A percentile compares a stretch with the other conserved stretches of the same genome.
phyloP scores from a whole-genome alignment of 139 green algal species.

The Coccomyxa sp. region DNA sequence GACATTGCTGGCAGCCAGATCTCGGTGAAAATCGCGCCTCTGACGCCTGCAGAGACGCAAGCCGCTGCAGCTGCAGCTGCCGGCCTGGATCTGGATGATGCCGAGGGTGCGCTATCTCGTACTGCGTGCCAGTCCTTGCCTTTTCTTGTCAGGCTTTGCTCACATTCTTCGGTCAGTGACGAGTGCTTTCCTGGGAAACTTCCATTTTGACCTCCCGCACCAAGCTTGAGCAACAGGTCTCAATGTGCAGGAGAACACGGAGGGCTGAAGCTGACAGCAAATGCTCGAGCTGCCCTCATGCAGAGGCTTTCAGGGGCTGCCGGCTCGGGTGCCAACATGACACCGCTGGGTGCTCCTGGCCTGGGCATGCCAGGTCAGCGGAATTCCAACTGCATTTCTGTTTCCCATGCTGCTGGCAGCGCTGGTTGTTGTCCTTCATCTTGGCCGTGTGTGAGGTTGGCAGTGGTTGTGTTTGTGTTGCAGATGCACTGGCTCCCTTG shows the following conservation, averaged over 20 bases:
- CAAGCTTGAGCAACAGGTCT: too few species aligned
- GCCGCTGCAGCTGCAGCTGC: slow-evolving; percentile 1
- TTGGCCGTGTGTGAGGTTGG: too few species aligned
- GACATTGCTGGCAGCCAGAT: slow-evolving; percentile 56
- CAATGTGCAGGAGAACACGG: slow-evolving; percentile 35
- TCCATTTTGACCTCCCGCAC: too few species aligned
- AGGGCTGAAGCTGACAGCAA: slow-evolving; percentile 69
- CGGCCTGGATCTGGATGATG: slow-evolving; percentile 23
- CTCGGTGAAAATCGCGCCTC: slow-evolving; percentile 22
- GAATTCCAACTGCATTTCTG: too few species aligned
- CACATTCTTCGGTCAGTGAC: too few species aligned
- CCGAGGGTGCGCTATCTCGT: slow-evolving; percentile 22
- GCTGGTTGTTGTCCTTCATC: too few species aligned
- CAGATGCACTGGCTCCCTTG: not conserved
- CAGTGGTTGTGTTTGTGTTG: not conserved
- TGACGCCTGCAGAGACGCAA: slow-evolving; percentile 8
- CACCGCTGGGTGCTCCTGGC: not conserved
- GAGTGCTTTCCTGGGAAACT: too few species aligned
- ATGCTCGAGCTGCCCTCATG: slow-evolving; percentile 78
- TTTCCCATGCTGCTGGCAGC: too few species aligned
- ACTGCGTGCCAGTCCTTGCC: too few species aligned
- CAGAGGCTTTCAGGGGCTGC: slow-evolving; percentile 68
- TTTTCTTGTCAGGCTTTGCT: too few species aligned
- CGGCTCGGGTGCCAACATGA: not conserved
- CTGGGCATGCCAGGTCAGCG: slow-evolving; percentile 10